Conservation (phyloP, 768 basidiomycete species). For the Rhodotorula kratochvilovae region DNA sequence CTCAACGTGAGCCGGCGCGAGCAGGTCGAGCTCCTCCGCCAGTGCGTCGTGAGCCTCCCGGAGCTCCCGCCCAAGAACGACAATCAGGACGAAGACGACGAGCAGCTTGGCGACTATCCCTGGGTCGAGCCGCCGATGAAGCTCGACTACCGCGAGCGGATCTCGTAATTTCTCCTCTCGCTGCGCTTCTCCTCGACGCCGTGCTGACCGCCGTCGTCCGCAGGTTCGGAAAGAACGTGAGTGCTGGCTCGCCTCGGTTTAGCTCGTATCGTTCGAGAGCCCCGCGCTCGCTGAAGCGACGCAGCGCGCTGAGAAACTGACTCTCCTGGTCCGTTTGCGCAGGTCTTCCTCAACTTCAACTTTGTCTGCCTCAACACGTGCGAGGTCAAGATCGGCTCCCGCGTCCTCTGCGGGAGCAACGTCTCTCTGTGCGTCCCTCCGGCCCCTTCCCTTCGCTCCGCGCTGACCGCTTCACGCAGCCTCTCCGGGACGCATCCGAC, state of each 20-base stretch:
- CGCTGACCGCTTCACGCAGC: conserved; percentile 1
- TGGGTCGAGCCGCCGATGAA: conserved; percentile 30
- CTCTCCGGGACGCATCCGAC: conserved; percentile 33
- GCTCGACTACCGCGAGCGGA: conserved; percentile 27
- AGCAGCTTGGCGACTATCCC: conserved; percentile 8
- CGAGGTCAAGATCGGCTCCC: conserved; percentile 45
- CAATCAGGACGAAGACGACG: conserved; percentile 25
- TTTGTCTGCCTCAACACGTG: conserved; percentile 27
- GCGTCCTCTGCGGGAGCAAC: conserved; percentile 47
- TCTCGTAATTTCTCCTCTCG: neutral
- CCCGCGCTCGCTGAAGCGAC: neutral
- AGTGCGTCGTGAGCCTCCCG: conserved; percentile 15
- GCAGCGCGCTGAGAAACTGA: too few relatives aligned
- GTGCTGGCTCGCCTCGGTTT: neutral
- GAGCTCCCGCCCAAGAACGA: conserved; percentile 14
- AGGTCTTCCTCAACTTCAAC: conserved; percentile 21
- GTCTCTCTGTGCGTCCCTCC: conserved; percentile 38
- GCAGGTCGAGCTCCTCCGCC: conserved; percentile 28
- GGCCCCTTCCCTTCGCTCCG: neutral
- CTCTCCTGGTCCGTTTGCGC: neutral
- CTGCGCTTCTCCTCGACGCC: neutral
- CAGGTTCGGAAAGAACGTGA: neutral
- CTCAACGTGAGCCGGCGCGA: conserved; percentile 11
- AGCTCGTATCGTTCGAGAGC: too few relatives aligned
- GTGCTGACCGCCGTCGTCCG: neutral